Conservation (phyloP, 208 protist species). For the Wallacemonas sp. region DNA sequence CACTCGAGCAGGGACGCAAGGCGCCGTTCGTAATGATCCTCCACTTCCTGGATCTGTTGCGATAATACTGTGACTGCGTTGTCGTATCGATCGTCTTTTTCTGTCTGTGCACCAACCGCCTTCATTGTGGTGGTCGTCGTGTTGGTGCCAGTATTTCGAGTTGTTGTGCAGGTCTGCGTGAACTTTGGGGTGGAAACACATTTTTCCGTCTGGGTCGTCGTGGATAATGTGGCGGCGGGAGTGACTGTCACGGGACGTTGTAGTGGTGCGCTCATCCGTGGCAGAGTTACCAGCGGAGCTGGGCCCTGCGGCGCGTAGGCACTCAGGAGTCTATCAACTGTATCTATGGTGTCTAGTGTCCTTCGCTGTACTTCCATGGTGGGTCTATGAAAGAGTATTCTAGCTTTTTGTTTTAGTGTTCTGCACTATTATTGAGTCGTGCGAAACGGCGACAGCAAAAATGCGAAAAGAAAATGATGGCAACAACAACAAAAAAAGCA, state of each 20-base stretch:
- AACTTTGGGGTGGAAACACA: background rate
- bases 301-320: too few species aligned
- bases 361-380: constrained; percentile 11
- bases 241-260: background rate
- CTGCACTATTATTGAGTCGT: too few species aligned
- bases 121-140: background rate
- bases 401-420: too few species aligned
- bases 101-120: background rate
- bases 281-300: too few species aligned
- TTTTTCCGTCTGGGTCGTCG: background rate
- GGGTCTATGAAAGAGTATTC: too few species aligned
- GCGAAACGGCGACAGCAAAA: background rate
- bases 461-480: background rate
- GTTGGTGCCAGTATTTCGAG: background rate
- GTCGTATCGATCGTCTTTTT: background rate
- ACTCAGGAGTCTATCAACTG: constrained; percentile 26
- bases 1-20: too few species aligned
- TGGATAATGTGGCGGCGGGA: background rate
- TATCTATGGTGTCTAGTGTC: constrained; percentile 22
- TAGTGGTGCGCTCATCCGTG: too few species aligned
- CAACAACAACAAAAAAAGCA: background rate
- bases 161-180: background rate
- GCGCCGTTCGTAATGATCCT: too few species aligned
- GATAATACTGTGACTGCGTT: too few species aligned
- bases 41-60: too few species aligned